These are phyloP conservation scores for Chlorella sp. DNA, from an alignment of 139 green algal genomes.

Conservation along the genomic window DNA sequence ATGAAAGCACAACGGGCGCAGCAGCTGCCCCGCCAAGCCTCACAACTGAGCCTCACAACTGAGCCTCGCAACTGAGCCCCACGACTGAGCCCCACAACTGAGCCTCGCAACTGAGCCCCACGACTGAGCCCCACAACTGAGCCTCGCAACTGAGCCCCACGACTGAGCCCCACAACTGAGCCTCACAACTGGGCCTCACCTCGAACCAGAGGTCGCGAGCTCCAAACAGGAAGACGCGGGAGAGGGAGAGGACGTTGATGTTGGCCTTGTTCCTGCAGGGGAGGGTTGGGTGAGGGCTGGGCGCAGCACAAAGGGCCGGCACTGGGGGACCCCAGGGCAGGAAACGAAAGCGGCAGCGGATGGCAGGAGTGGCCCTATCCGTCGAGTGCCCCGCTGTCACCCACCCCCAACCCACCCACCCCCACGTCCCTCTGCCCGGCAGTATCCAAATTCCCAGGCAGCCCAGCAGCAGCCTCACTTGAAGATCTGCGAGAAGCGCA, in stretches of 20 bases:
- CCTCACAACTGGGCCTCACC: slow-evolving; percentile 34
- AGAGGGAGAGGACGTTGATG: slow-evolving; percentile 78
- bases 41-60: too few relatives aligned
- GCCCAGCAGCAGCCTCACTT: slow-evolving; percentile 44
- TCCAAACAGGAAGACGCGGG: slow-evolving; percentile 78
- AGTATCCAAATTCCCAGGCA: too few relatives aligned
- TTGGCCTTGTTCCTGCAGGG: slow-evolving; percentile 61
- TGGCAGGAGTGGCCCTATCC: not conserved
- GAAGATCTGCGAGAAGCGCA: slow-evolving; percentile 70
- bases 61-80: too few relatives aligned
- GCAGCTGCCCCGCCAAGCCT: too few relatives aligned
- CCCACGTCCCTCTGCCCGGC: not conserved
- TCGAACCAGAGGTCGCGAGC: slow-evolving; percentile 90
- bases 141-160: too few relatives aligned
- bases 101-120: too few relatives aligned
- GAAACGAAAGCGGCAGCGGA: not conserved
- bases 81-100: too few relatives aligned
- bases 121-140: too few relatives aligned
- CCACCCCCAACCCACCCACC: too few relatives aligned
- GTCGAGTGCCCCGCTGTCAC: not conserved
- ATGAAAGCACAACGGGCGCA: too few relatives aligned
- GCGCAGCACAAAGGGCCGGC: not conserved
- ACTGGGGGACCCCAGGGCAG: not conserved
- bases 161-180: not conserved
- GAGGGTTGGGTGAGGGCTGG: not conserved